Evolutionary conservation across 805 yeast species (phyloP), one percentile per base, ranked within the genome.

Genomic region (Candida broadrunensis): DNA sequence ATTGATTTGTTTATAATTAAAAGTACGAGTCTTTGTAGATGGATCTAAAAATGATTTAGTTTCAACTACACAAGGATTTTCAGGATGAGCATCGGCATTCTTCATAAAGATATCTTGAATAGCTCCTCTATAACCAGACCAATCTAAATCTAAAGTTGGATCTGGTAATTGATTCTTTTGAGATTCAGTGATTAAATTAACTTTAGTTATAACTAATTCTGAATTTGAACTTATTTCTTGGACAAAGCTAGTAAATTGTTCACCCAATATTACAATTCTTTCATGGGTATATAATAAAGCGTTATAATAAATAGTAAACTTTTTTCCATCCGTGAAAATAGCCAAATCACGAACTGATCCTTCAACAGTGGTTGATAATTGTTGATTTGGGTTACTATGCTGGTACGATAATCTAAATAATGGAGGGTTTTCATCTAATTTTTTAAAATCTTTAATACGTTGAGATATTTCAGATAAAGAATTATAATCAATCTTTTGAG

Each of bases 81-180:
- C 89, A 3, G 99, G 99, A 60, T 78, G 81, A 51, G 75, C 75
- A 35, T 73, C 80, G 12, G 99, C 97, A 58, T 93, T 95, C 43
- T 75, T 80, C 63, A 85, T 83, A 65, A 93, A 93, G 33, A 93
- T 90, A 55, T 93, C 99, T 57, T 93, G 99, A 53, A 93, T 95
- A 13, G 98, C 90, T 35, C 99, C 99, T 50, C 95, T 77, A 64
- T 80, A 93, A 21, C 85, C 85, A 32, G 82, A 72, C 97, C 97
- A 93, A 64, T 89, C 96, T 48, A 93, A 73, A 52, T 89, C 85
- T 8, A 69, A 61, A 7, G 88, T 86, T 33, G 99, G 98, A 59
- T 90, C 90, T 5, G 99, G 99, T 41, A 95, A 70, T 2, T 72
- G 64, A 0, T 61, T 47, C 34, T 53, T 56, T 52, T 89, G 96